Base-by-base conservation (phyloP, 192 early-diverging fungal genomes). In the Coemansia sp. region DNA sequence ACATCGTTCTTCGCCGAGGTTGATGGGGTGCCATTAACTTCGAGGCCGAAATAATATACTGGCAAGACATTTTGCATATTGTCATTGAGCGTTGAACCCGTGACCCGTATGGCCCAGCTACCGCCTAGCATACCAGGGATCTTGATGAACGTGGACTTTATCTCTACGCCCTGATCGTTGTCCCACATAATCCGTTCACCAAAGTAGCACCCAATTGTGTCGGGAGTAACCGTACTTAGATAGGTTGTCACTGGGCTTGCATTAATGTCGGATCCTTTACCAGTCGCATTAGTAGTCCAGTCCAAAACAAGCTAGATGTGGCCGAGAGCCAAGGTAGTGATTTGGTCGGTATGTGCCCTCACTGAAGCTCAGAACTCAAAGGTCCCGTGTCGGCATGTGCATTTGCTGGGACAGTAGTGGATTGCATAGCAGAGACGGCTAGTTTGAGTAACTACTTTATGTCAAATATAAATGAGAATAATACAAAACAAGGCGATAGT, bases 201-300 rank as follows among this genome's bases (percentile, higher is more conserved):
- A 83, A 90, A 96, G 44, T 80, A 72, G 40, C 93, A 87, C 9
- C 94, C 96, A 75, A 13, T 87, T 82, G 67, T 96, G 27, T 29
- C 27, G 27, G 0, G 27, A 29, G 27, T 29, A 29, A 0, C 27
- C 0, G 27, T 29, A 29, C 27, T 29, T 29, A 29, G 27, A 29
- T 29, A 29, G 27, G 27, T 29, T 29, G 27, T 29, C 27, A 2
- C 89, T 88, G 40, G 95, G 92, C 63, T 98, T 95, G 74, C 96
- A 98, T 18, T 90, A 87, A 65, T 98, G 95, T 2, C 96, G 89
- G 33, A 96, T 91, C 22, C 89, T 68, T 50, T 89, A 72, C 58
- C 87, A 79, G 27, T 88, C 81, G 44, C 82, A 74, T 63, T 78
- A 85, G 43, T 88, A 29, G 27, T 29, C 2, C 1, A 29, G 27